phyloP scores from a whole-genome alignment of 1,284 basidiomycete genomes.

The Leccinum pseudoinsigne region DNA sequence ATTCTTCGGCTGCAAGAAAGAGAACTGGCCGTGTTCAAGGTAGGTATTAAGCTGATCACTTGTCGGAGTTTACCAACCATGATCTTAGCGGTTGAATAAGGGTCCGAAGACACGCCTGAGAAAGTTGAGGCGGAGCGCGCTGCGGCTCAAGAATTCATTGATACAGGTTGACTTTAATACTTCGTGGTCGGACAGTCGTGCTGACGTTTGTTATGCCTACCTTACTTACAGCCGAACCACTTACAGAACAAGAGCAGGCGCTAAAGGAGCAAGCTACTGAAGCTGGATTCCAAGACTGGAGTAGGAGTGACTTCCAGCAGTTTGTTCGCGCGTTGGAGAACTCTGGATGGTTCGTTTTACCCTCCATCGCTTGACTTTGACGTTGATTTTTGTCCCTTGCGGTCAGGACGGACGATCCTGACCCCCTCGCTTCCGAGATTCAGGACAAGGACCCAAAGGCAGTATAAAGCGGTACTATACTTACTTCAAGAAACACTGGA shows the following conservation, averaged over 20 bases:
- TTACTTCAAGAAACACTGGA: constrained; percentile 91
- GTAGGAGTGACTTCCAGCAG: constrained; percentile 90
- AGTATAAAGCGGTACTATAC: constrained; percentile 75
- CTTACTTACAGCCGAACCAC: constrained; percentile 65
- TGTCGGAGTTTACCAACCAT: neutral
- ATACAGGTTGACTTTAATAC: constrained; percentile 54
- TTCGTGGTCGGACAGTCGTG: neutral
- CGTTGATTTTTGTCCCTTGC: neutral
- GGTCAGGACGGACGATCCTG: constrained; percentile 74
- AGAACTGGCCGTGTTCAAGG: constrained; percentile 83
- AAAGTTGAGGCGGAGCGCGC: constrained; percentile 81
- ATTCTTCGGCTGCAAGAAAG: constrained; percentile 94
- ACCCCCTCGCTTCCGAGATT: constrained; percentile 83
- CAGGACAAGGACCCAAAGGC: constrained; percentile 85
- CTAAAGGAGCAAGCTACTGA: constrained; percentile 80
- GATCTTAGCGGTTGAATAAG: constrained; percentile 59
- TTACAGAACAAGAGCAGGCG: constrained; percentile 83
- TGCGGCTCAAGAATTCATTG: constrained; percentile 85
- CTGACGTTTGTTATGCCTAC: neutral
- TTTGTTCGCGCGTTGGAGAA: constrained; percentile 86
- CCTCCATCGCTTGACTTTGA: neutral
- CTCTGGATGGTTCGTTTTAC: constrained; percentile 72
- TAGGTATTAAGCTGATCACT: constrained; percentile 23
- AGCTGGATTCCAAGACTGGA: constrained; percentile 90
- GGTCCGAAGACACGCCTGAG: constrained; percentile 79